Base-by-base conservation (phyloP, 2,329 filamentous ascomycete species). In the Fonsecaea pugnacius region DNA sequence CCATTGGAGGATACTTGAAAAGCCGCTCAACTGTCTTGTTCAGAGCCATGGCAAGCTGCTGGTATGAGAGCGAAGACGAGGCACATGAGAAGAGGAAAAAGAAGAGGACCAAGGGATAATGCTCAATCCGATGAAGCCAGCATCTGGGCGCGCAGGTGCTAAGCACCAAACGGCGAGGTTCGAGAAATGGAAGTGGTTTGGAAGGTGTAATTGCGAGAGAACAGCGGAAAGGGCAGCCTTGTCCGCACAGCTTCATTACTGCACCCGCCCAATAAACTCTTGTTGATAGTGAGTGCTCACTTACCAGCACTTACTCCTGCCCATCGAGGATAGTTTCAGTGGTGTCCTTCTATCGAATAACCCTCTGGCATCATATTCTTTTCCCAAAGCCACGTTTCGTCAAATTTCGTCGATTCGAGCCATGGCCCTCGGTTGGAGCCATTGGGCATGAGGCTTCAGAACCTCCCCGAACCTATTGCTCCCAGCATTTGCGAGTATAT, bases 1-100 rank as follows among this genome's bases (percentile, higher is more conserved):
- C 69, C 67, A 71, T 70, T 35, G 60, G 60, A 48, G 67, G 70
- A 35, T 71, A 70, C 30, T 64, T 71, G 64, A 68, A 63, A 36
- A 64, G 60, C 32, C 62, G 61, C 50, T 66, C 61, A 57, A 55
- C 52, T n/a, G 57, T 51, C n/a, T 57, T 57, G 53, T 14, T 64
- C 21, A 43, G 46, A 38, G 60, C 27, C 60, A 66, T 66, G 40
- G 48, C 50, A 33, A 32, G 35, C 10, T 14, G 38, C 35, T 18
- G 14, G 8, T 16, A 8, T 33, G 52, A 35, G n/a, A 38, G 14
- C 7, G 21, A 33, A 55, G 56, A 58, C 24, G 54, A 63, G 46
- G 60, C 60, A 58, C 54, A 58, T 54, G 18, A 5, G 21, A 53
- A 53, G 53, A 62, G 27, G 27, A 30, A 30, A 24, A 40, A 52